Conservation (phyloP, 2,329 filamentous ascomycete species). For the Arthrobotrys conoides region DNA sequence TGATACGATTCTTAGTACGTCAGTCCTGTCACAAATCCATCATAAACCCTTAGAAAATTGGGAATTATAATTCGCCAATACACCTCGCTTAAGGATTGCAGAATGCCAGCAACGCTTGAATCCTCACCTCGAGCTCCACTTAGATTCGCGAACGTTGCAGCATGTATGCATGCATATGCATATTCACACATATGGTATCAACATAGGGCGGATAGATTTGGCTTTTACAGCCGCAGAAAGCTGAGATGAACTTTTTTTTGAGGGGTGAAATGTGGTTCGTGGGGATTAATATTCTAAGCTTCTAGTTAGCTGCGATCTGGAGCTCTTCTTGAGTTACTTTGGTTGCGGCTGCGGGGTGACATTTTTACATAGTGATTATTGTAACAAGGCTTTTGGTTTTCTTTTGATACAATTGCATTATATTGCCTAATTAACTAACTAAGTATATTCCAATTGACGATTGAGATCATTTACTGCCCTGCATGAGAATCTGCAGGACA, state of each 20-base stretch:
- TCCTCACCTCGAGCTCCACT: slow-evolving; percentile 7
- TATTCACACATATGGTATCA: too few relatives aligned
- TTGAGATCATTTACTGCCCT: neutral
- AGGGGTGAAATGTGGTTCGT: too few relatives aligned
- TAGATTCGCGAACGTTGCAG: neutral
- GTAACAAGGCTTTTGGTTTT: too few relatives aligned
- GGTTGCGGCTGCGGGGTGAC: neutral
- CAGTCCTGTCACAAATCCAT: neutral
- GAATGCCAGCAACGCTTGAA: neutral
- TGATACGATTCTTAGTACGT: too few relatives aligned
- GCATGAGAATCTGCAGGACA: neutral
- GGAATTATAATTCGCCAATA: neutral
- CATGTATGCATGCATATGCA: neutral
- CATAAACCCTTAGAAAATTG: neutral
- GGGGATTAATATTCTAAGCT: neutral
- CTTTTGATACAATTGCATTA: neutral
- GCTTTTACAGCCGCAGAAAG: too few relatives aligned
- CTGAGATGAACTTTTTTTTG: too few relatives aligned
- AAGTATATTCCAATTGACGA: neutral
- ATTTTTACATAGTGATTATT: neutral
- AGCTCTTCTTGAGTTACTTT: neutral
- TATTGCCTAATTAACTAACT: neutral
- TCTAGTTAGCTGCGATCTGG: neutral
- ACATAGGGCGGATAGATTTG: neutral
- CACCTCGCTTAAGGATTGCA: neutral